Base-by-base conservation (phyloP, 2,329 filamentous ascomycete genomes). In the Biscogniauxia mediterranea region DNA sequence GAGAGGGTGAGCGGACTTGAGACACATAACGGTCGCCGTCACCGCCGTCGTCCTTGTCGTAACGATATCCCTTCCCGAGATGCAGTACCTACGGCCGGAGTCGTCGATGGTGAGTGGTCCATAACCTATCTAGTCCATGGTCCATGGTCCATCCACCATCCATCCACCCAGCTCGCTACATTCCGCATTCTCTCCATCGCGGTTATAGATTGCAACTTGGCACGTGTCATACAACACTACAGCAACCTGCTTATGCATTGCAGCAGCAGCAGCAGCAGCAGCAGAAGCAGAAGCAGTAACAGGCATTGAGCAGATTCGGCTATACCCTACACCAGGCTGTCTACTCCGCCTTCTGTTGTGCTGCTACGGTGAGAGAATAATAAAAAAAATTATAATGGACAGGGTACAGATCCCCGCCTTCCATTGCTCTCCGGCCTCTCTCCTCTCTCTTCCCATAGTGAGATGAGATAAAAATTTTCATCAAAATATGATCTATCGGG, bases 181-280 rank as follows among this genome's bases (percentile, higher is more conserved):
- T 68, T 65, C 66, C 62, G 63, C 64, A 58, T 61, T 5, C 59
- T 65, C 60, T 67, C 64, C 64, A 62, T 66, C 66, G 68, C 61
- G 59, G 64, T 58, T 58, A 66, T 66, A 61, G 63, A 66, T 66
- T 64, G 64, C 61, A 62, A 63, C 61, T 66, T 66, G 61, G 64
- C 61, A 68, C 69, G 67, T 68, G 69, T 69, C 66, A 66, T 68
- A 67, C 70, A 70, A 65, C 38, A 60, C 64, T 69, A 67, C 62
- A 67, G 64, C 62, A 65, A 69, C 59, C 64, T 61, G 67, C 61
- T 59, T 64, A 62, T 61, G 63, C 63, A 65, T 63, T 61, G 61
- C 61, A 61, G 61, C 53, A 32, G 28, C 28, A 32, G 28, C 28
- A 32, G 28, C 3, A 32, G 28, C 28, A 32, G 28, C 3, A 32